These are phyloP conservation scores for Trichoderma gamsii DNA, from an alignment of 495 filamentous ascomycete genomes.

Conservation along the genomic window DNA sequence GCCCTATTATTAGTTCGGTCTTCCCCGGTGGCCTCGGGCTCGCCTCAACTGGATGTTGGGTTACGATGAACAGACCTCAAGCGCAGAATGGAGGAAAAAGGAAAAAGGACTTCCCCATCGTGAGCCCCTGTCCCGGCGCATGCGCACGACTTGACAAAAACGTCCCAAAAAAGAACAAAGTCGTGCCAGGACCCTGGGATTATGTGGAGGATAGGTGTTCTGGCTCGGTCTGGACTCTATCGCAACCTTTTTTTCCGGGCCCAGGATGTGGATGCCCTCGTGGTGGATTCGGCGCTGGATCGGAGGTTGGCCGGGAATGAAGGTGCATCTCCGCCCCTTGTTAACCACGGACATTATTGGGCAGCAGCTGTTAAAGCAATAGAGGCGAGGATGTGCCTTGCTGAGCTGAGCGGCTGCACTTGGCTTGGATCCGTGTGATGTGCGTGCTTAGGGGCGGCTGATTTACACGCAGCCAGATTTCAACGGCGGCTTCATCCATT, in stretches of 20 bases:
- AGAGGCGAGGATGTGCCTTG: too few relatives aligned
- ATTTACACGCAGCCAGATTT: too few relatives aligned
- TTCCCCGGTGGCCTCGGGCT: background rate
- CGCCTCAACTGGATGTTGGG: background rate
- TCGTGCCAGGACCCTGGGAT: constrained; percentile 9
- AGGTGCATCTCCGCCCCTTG: background rate
- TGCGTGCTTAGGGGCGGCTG: too few relatives aligned
- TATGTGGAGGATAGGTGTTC: background rate
- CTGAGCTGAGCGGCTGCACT: too few relatives aligned
- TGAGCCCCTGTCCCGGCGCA: background rate
- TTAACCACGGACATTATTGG: background rate
- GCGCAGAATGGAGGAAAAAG: background rate
- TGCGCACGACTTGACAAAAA: constrained; percentile 7
- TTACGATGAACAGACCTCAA: background rate
- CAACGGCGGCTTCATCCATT: too few relatives aligned
- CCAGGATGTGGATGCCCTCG: background rate
- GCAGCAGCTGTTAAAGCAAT: background rate
- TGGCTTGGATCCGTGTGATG: too few relatives aligned
- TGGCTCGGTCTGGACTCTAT: constrained; percentile 12
- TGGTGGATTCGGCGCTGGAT: constrained; percentile 2
- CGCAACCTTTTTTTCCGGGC: background rate
- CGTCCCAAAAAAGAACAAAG: background rate
- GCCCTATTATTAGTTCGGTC: background rate
- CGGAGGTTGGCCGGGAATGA: constrained; percentile 5
- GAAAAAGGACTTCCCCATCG: background rate